Conservation (phyloP, 202 grass and related monocot genomes). For the Schoenoplectus triqueter region DNA sequence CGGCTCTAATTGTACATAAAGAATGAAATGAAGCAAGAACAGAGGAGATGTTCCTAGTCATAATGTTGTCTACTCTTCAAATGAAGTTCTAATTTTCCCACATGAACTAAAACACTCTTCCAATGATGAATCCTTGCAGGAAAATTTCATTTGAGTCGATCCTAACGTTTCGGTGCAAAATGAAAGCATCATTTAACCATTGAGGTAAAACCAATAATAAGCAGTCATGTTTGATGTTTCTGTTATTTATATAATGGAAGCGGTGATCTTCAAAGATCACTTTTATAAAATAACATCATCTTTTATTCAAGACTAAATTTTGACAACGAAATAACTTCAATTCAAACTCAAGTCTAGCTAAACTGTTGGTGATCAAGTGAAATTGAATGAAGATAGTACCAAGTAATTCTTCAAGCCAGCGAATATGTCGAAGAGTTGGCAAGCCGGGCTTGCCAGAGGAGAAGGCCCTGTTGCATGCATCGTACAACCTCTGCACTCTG, state of each 20-base stretch:
- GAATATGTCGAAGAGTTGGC: constrained; percentile 52
- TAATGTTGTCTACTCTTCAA: too few species aligned
- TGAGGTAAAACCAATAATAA: not conserved
- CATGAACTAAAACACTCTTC: too few species aligned
- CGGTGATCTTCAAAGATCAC: too few species aligned
- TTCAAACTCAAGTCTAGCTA: not conserved
- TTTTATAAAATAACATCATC: too few species aligned
- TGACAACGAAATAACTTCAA: not conserved
- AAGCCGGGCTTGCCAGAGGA: constrained; percentile 34
- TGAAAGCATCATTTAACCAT: not conserved
- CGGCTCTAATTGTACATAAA: not conserved
- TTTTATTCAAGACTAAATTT: not conserved
- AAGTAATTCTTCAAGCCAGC: constrained; percentile 60
- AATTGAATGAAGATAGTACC: constrained; percentile 42
- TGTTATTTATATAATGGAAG: too few species aligned
- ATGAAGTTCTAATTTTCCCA: too few species aligned
- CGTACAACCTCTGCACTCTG: constrained; percentile 78
- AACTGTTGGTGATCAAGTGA: not conserved
- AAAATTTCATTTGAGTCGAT: too few species aligned
- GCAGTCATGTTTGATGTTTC: not conserved
- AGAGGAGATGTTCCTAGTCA: too few species aligned
- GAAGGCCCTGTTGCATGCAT: constrained; percentile 68
- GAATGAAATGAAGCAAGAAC: not conserved
- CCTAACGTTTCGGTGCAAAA: not conserved
- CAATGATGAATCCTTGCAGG: too few species aligned